A percentile compares a stretch with the other conserved stretches of the same genome.
Evolutionary conservation across 371 early-diverging fungal genomes (phyloP).

Genomic region (Lichtheimia ramosa): DNA sequence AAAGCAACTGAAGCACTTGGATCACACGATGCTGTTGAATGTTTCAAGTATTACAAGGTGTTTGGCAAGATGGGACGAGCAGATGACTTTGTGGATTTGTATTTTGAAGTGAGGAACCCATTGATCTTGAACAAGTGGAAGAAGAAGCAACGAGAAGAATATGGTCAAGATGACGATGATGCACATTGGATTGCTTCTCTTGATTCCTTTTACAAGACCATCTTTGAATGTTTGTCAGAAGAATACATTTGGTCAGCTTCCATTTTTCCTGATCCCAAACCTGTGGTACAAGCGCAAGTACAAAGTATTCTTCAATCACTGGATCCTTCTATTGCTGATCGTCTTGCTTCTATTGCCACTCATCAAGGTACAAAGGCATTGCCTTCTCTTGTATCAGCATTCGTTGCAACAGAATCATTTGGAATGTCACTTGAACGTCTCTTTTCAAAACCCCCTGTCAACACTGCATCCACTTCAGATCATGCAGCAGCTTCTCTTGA

Average conservation of each 20-base stretch:
- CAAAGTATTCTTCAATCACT: constrained; percentile 55
- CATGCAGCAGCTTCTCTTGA: constrained; percentile 9
- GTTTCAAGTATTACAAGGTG: constrained; percentile 51
- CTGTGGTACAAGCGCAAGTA: constrained; percentile 52
- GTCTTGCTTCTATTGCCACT: constrained; percentile 22
- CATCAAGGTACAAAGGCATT: constrained; percentile 39
- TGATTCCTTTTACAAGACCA: constrained; percentile 46
- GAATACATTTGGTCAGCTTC: constrained; percentile 66
- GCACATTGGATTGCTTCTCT: constrained; percentile 32
- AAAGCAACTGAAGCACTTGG: constrained; percentile 52
- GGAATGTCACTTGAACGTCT: constrained; percentile 54
- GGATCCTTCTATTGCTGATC: constrained; percentile 54
- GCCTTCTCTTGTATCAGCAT: constrained; percentile 38
- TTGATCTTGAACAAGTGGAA: constrained; percentile 12
- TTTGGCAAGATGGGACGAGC: constrained; percentile 59
- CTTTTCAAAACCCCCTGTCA: constrained; percentile 45
- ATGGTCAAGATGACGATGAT: constrained; percentile 10
- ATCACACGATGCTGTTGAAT: constrained; percentile 53
- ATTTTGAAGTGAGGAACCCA: constrained; percentile 48
- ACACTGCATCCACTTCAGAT: constrained; percentile 20
- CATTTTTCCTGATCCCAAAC: constrained; percentile 57
- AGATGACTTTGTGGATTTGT: constrained; percentile 59
- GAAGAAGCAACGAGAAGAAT: constrained; percentile 5
- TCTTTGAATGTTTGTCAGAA: constrained; percentile 49
- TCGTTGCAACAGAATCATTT: constrained; percentile 51